phyloP scores from a whole-genome alignment of 1,284 basidiomycete species.

The Pseudozyma sp. region DNA sequence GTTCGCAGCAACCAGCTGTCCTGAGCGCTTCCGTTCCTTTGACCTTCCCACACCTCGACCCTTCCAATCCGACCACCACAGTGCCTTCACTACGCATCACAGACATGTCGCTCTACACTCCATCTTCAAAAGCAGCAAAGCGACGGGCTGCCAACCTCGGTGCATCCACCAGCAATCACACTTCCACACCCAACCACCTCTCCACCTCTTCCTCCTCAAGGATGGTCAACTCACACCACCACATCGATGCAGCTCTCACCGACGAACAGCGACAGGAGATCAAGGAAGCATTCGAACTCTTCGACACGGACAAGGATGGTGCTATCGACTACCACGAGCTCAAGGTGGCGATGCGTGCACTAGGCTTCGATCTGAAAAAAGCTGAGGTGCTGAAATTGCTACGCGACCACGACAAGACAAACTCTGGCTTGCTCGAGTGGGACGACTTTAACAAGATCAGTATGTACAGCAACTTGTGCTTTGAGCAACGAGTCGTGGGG shows the following conservation, averaged over 20 bases:
- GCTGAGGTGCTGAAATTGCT: constrained; percentile 95
- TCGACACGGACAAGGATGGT: constrained; percentile 99
- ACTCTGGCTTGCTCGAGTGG: constrained; percentile 91
- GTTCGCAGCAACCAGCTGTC: constrained; percentile 3
- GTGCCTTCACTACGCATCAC: not conserved
- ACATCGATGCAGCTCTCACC: constrained; percentile 72
- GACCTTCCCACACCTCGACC: not conserved
- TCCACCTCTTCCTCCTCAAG: constrained; percentile 25
- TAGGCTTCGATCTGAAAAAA: constrained; percentile 98
- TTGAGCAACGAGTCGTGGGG: too few relatives aligned
- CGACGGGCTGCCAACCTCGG: constrained; percentile 34
- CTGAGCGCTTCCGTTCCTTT: constrained; percentile 5
- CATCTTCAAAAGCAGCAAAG: constrained; percentile 48
- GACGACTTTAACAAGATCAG: constrained; percentile 95
- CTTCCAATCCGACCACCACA: constrained; percentile 6
- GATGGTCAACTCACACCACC: constrained; percentile 32
- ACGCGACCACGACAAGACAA: constrained; percentile 88
- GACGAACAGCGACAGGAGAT: constrained; percentile 98
- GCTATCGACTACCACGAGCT: constrained; percentile 87
- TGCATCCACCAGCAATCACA: constrained; percentile 29
- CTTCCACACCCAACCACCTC: constrained; percentile 30
- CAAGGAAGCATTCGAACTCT: constrained; percentile 98
- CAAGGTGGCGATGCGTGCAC: constrained; percentile 96
- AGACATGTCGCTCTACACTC: constrained; percentile 55
- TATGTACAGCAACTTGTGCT: constrained; percentile 73